Base-by-base conservation (phyloP, 331 rosid species). In the Rhamnella rubrinervis region DNA sequence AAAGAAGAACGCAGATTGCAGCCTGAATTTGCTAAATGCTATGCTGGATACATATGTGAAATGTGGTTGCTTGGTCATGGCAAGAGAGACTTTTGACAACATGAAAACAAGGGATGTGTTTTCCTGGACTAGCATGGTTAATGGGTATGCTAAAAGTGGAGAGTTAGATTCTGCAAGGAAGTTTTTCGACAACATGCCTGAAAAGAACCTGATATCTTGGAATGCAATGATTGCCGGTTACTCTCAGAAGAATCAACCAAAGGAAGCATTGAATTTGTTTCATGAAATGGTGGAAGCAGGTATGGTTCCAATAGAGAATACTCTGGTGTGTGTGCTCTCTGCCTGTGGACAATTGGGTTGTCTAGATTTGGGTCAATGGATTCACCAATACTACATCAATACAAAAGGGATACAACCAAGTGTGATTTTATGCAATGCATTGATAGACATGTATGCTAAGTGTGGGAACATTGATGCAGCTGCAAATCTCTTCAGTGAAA, bases 61-160 rank as follows among this genome's bases (percentile, higher is more conserved):
- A 72, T 85, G 95, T 52, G 90, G 84, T 55, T 17, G 74, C 55
- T 73, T 89, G 77, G 19, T 21, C 13, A 71, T 26, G 47, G 95
- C 89, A n/a, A 81, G 75, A 55, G 81, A 85, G 83, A 68, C 84
- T 52, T 92, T 89, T 58, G 84, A 87, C 31, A 66, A 40, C 25
- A 85, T 89, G 95, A 81, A 74, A 67, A 72, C 68, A 51, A 89
- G 57, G 66, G 97, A 92, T 74, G 92, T 92, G 68, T 87, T 76
- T 74, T 82, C 95, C 1, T 87, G 92, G 97, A 92, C 97, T 72
- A 84, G 87, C 68, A 72, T 92, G 89, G 84, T 92, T 62, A 91
- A 85, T 76, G 97, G 97, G 44, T 85, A 83, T 75, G 93, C 97
- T 18, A 91, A 82, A 74, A 72, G 73, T 25, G 90, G 97, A 2